A percentile compares a stretch with the other conserved stretches of the same genome.
Conservation (phyloP, 78 protist species). For the slime mould (Dictyostelium discoideum) region dicty_2.7 NC_007091.3:90501-91000, state of each 20-base stretch:
- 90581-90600: neutral
- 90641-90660: too few species aligned
- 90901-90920: neutral
- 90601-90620: neutral
- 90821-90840: neutral
- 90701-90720: neutral
- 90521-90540: neutral
- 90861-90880: neutral
- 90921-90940: neutral
- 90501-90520: neutral
- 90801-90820: neutral
- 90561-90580: neutral
- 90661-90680: neutral
- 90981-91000: too few species aligned
- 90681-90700: neutral
- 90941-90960: neutral
- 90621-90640: neutral
- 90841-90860: neutral
- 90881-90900: neutral
- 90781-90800: neutral
- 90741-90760: neutral
- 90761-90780: neutral
- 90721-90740: neutral
- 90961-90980: too few species aligned
- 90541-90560: slow-evolving; percentile 19